Evolutionary conservation across 129 eudicot species (phyloP).

Genomic region (Smallanthus sonchifolius): DNA sequence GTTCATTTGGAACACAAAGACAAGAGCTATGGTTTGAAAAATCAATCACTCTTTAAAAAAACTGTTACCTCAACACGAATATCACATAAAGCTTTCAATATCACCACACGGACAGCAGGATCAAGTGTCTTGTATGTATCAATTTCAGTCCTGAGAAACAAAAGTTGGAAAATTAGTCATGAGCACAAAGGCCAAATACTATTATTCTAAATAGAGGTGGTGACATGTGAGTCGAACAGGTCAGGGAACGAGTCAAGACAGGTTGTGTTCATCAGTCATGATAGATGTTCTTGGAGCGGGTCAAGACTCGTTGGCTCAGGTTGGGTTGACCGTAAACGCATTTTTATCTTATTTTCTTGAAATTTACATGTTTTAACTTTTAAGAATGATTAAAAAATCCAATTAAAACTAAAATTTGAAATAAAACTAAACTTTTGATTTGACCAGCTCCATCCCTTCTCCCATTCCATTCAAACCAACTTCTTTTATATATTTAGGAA

Average conservation of each 20-base stretch:
- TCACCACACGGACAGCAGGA: constrained; percentile 81
- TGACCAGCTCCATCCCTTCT: neutral
- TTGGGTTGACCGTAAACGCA: neutral
- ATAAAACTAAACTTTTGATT: neutral
- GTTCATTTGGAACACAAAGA: constrained; percentile 2
- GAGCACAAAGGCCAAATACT: constrained; percentile 1
- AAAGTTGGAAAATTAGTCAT: constrained; percentile 8
- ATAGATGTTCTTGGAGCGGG: neutral
- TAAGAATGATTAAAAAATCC: neutral
- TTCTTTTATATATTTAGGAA: neutral
- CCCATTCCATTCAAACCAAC: neutral
- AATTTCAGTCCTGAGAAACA: constrained; percentile 63
- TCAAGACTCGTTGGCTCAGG: neutral
- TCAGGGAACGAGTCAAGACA: neutral
- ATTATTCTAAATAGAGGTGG: neutral
- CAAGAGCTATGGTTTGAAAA: neutral
- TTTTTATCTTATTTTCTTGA: neutral
- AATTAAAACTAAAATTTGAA: neutral
- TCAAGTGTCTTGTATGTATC: constrained; percentile 78
- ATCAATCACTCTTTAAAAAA: neutral
- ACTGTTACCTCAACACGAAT: constrained; percentile 95
- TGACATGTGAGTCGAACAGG: neutral
- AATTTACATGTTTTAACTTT: neutral
- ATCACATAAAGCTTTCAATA: constrained; percentile 88
- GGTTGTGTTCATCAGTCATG: neutral